Evolutionary conservation across 23 red algal genomes (phyloP).

Genomic region (Gracilaria gracilis): DNA sequence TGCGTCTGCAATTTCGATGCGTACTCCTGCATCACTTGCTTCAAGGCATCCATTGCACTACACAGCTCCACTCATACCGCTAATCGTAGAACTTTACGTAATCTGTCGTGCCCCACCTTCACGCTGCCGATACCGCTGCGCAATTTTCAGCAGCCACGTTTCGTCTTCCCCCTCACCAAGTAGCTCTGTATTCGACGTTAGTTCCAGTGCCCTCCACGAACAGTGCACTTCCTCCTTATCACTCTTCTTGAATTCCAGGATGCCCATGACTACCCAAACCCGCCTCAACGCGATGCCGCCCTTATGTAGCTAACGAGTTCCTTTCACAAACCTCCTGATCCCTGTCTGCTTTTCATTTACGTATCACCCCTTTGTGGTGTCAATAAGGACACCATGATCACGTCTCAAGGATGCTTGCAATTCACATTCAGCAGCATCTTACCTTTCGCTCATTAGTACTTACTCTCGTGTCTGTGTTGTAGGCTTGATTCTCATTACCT

Average conservation of each 20-base stretch:
- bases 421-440: background rate
- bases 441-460: background rate
- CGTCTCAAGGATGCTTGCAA: background rate
- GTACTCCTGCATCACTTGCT: no score
- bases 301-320: background rate
- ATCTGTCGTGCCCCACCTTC: no score
- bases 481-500: slow-evolving; percentile 15
- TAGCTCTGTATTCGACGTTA: no score
- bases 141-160: no score
- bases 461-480: background rate
- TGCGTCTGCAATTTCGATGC: no score
- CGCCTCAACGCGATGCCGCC: slow-evolving; percentile 14
- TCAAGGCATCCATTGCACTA: no score
- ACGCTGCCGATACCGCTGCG: no score
- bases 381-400: background rate
- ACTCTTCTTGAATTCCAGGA: background rate
- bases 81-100: no score
- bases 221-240: background rate
- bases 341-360: background rate
- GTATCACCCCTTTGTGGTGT: background rate
- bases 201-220: background rate
- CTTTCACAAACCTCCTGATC: background rate
- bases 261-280: background rate
- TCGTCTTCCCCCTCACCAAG: no score
- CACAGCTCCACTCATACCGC: no score